These are phyloP conservation scores for Pilobolus umbonatus DNA, from an alignment of 192 early-diverging fungal genomes.

Conservation along the genomic window DNA sequence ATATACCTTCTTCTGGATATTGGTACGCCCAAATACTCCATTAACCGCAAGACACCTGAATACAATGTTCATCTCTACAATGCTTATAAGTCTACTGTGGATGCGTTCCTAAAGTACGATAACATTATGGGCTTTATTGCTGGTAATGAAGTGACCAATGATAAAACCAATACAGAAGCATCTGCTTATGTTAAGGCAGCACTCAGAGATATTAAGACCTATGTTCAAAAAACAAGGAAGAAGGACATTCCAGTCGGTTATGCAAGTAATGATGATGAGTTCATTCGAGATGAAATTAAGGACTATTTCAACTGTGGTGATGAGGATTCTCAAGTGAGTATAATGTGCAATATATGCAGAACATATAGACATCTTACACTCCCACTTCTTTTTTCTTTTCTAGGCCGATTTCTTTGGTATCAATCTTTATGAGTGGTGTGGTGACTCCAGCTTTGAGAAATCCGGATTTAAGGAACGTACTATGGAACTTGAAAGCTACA, in stretches of 20 bases:
- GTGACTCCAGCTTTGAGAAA: conserved; percentile 51
- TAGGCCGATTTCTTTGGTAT: conserved; percentile 69
- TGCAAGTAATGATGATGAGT: conserved; percentile 68
- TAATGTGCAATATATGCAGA: too few species aligned
- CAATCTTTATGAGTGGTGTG: conserved; percentile 80
- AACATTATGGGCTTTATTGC: conserved; percentile 68
- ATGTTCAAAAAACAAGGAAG: conserved; percentile 42
- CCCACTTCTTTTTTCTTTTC: not conserved
- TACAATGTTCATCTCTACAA: conserved; percentile 53
- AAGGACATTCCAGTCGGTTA: conserved; percentile 70
- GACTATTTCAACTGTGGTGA: conserved; percentile 70
- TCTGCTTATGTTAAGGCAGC: conserved; percentile 67
- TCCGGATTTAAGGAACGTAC: conserved; percentile 67
- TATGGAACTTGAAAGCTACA: conserved; percentile 53
- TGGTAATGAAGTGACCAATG: conserved; percentile 73
- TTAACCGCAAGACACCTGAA: conserved; percentile 61
- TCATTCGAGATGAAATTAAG: conserved; percentile 59
- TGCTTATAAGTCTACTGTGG: conserved; percentile 55
- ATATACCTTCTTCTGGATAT: conserved; percentile 75
- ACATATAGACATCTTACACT: not conserved
- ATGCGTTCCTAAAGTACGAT: conserved; percentile 58
- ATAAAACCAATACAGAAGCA: conserved; percentile 51
- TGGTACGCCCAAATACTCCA: conserved; percentile 49
- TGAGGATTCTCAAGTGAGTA: conserved; percentile 38
- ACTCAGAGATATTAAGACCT: conserved; percentile 61